Evolutionary conservation across 768 basidiomycete species (phyloP).

Genomic region (Cyclocybe aegerita): DNA sequence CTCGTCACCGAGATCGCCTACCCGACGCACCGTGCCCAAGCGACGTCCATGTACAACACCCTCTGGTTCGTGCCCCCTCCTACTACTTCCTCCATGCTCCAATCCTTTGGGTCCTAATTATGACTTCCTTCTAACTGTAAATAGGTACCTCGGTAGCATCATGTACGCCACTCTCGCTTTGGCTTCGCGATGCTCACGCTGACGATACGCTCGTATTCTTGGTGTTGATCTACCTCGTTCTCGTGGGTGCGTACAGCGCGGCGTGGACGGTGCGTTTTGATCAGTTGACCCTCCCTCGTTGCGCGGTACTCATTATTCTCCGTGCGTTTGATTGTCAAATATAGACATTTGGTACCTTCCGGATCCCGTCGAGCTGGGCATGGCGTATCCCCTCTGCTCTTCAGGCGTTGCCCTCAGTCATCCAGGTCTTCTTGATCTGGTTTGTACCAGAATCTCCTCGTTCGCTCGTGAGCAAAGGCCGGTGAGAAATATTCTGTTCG

Average conservation of each 20-base stretch:
- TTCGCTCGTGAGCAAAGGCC: conserved; percentile 67
- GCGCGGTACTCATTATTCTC: neutral
- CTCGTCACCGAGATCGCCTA: conserved; percentile 74
- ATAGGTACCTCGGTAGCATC: conserved; percentile 61
- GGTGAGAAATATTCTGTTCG: conserved; percentile 12
- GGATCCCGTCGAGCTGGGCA: conserved; percentile 56
- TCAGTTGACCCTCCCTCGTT: neutral
- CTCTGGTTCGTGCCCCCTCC: conserved; percentile 45
- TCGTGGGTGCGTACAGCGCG: conserved; percentile 31
- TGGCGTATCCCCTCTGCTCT: conserved; percentile 73
- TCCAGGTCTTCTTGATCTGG: conserved; percentile 59
- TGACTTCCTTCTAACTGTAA: conserved; percentile 4
- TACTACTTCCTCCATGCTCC: neutral
- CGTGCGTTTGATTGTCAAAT: neutral
- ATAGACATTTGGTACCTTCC: conserved; percentile 66
- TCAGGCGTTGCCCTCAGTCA: conserved; percentile 58
- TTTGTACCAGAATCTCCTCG: conserved; percentile 75
- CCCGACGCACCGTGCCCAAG: conserved; percentile 68
- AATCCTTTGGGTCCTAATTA: conserved; percentile 4
- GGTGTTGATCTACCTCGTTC: neutral
- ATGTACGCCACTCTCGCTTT: conserved; percentile 36
- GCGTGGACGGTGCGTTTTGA: conserved; percentile 51
- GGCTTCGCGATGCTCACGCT: neutral
- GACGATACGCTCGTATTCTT: neutral
- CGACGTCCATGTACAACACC: conserved; percentile 71